Evolutionary conservation across 148 eudicot genomes (phyloP), one percentile per base, ranked within the genome.

Genomic region (Linanthus parryae): DNA sequence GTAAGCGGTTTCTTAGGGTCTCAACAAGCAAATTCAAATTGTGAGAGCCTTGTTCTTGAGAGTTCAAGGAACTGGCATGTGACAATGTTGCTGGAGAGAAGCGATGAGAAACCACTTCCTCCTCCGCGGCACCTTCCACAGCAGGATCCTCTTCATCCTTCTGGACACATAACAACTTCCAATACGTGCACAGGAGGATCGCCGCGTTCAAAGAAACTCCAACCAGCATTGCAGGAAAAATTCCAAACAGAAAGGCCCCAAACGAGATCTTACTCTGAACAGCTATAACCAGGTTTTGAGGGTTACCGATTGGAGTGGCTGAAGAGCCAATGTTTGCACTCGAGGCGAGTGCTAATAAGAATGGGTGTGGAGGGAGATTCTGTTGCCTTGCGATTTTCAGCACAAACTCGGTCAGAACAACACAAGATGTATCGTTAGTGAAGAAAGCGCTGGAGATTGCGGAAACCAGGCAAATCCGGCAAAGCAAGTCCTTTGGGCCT

Each of bases 291-390:
- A 63, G 44, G 45, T 63, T 63, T 30, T 63, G 67, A 12, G 67
- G 67, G 56, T 63, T 63, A 14, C 67, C 67, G 27, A 63, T 63
- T 5, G 67, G 67, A 25, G 67, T 86, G 5, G 95, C 88, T 0
- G 98, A 64, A 8, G 96, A 91, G 11, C 98, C 98, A 42, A 91
- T 91, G 55, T 84, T 91, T 1, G 96, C 96, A 55, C 98, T 86
- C 4, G 98, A 62, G 31, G 96, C 98, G 46, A 87, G 83, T 14
- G 95, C 95, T 23, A 91, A 60, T 19, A 91, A 61, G 44, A 91
- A 87, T 12, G 96, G 96, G 14, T 81, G 90, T 35, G 95, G 94
- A 7, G 94, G 89, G 31, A 91, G 68, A 51, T 91, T 87, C 8
- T 91, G 90, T 38, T 87, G 89, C 59, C 88, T 61, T 1, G 90